Base-by-base conservation (phyloP, 106 monocot species). In the Xerophyta viscosa region DNA sequence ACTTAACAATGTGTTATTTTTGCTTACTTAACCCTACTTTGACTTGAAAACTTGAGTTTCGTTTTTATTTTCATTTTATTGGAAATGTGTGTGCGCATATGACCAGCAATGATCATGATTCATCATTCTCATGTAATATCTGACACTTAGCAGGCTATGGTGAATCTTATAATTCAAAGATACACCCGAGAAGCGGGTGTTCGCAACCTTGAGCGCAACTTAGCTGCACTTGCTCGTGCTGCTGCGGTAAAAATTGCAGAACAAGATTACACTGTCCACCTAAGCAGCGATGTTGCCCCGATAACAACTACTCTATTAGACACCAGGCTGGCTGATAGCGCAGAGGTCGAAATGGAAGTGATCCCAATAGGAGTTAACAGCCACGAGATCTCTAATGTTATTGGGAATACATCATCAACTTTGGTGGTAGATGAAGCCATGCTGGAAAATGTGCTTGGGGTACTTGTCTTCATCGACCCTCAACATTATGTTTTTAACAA, bases 171-270 rank as follows among this genome's bases (percentile, higher is more conserved):
- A 29, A 91, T 99, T 45, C 79, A 83, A 50, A 71, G 83, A 68
- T 99, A 99, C 44, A 99, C 98, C 7, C 68, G 98, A 69, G 98
- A 99, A 77, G 98, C 98, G 42, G 98, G 98, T 61, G 90, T 99
- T 24, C 67, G 98, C 31, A 86, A 75, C 66, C 79, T 99, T 22
- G 98, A 99, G 60, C 67, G 98, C 52, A 75, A 75, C 37, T 46
- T 99, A 50, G 85, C 98, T 60, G 71, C 98, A 29, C 63, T 99
- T 46, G 90, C 98, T 42, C 90, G 98, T 50, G 77, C 82, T 36
- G 89, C 98, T 33, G 98, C 98, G 61, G 98, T 99, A 26, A 86
- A 69, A 65, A 66, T 99, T 51, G 90, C 80, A 6, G 98, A 90
- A 54, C 79, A 74, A 74, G 75, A 75, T 28, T 51, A 52, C 37